Evolutionary conservation across 371 early-diverging fungal species (phyloP), one percentile per base, ranked within the genome.

Genomic region (Basidiobolus meristosporus): DNA sequence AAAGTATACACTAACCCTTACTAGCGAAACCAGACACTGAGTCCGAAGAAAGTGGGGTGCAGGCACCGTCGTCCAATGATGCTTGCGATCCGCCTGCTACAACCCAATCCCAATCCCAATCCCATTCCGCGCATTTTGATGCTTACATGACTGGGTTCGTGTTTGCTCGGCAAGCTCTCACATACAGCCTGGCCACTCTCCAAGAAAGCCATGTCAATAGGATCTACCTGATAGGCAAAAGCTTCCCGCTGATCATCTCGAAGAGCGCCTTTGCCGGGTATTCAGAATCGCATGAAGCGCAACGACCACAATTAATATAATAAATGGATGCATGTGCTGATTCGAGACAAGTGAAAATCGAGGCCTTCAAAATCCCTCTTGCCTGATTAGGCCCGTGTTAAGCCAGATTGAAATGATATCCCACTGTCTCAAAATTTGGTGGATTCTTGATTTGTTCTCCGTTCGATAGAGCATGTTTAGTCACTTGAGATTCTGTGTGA

Each of bases 111-210:
- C 16, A 14, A 38, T n/a, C n/a, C 22, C 9, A 39, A 39, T 73
- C 71, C 41, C 93, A 95, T 47, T 73, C 87, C 0, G 84, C 92
- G 0, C 72, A 76, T 41, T 85, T 74, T 57, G 96, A 95, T 53
- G 82, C 96, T 0, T 90, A 66, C 54, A 95, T 95, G 96, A 95
- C 96, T 0, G 90, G 78, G 0, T 88, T 64, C 38, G 2, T 28
- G 7, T 14, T 17, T 32, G 33, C 16, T 18, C 4, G 19, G 3
- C 33, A 15, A 32, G 11, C 12, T 14, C 16, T 34, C 3, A 9
- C 18, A 4, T 17, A 10, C 2, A 12, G 14, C 19, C 12, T n/a
- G 17, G 30, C 33, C 12, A 7, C 14, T 19, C 7, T 28, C 14
- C 42, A 19, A 5, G 18, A 31, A 41, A 17, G 18, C 7, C 18